phyloP scores from a whole-genome alignment of 331 rosid genomes.

The Acacia pycnantha region DNA sequence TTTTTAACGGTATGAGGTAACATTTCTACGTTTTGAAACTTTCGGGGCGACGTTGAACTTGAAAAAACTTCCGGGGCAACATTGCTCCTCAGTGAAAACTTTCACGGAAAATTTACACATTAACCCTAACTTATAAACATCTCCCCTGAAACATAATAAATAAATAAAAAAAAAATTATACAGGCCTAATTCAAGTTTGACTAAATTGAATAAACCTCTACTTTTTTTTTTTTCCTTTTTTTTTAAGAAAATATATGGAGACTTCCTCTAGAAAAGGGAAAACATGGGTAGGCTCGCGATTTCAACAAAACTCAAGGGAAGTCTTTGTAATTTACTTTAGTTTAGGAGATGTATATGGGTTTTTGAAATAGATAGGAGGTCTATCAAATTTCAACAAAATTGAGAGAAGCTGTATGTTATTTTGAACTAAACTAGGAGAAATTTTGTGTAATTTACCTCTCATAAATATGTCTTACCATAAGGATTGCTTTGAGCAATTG shows the following conservation, averaged over 20 bases:
- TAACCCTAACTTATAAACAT: neutral
- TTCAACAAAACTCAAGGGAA: neutral
- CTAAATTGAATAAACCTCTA: neutral
- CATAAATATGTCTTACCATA: slow-evolving; percentile 44
- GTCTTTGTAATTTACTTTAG: neutral
- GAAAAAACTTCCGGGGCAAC: no score
- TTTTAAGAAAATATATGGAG: neutral
- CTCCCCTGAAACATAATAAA: neutral
- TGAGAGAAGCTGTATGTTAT: neutral
- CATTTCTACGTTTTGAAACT: no score
- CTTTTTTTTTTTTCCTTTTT: neutral
- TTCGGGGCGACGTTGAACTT: no score
- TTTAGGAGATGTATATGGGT: neutral
- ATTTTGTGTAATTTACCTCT: neutral
- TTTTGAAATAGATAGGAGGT: neutral
- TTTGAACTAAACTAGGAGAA: neutral
- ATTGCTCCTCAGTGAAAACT: no score
- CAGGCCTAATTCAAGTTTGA: neutral
- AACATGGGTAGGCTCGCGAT: neutral
- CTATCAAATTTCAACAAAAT: neutral
- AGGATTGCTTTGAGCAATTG: slow-evolving; percentile 37
- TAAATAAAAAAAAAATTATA: neutral
- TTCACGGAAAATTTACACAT: no score
- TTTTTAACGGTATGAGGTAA: no score
- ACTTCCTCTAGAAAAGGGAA: neutral